Conservation (phyloP, 2,329 filamentous ascomycete genomes). For the Hypoxylon sp. region DNA sequence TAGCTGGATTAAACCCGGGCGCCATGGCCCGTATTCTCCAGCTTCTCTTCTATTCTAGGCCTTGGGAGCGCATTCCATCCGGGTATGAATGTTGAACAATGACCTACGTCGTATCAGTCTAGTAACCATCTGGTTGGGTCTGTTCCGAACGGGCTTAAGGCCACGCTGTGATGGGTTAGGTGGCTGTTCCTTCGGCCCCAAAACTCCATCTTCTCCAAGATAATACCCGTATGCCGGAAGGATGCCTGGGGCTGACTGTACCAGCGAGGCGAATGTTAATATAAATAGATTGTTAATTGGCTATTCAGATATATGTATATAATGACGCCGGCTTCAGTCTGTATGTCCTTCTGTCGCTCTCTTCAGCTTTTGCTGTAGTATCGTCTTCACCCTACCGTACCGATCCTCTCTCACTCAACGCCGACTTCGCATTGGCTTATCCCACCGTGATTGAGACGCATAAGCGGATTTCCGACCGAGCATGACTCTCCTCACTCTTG, state of each 20-base stretch:
- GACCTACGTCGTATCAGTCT: no score
- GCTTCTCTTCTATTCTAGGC: slow-evolving; percentile 3
- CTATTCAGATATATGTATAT: slow-evolving; percentile 25
- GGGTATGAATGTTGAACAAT: no score
- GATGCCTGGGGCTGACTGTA: not conserved
- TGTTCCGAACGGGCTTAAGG: no score
- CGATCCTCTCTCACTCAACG: not conserved
- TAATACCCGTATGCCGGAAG: slow-evolving; percentile 11
- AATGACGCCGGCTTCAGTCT: not conserved
- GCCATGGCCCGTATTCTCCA: slow-evolving; percentile 31
- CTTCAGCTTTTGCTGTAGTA: slow-evolving; percentile 10
- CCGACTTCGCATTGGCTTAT: not conserved
- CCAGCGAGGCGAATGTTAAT: not conserved
- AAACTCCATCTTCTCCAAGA: no score
- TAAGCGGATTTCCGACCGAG: not conserved
- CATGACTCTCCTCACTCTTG: slow-evolving; percentile 10
- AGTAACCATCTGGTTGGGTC: no score
- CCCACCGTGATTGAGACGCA: not conserved
- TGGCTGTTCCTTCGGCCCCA: not conserved
- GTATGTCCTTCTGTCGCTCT: not conserved
- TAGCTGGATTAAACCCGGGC: slow-evolving; percentile 19
- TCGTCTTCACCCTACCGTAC: slow-evolving; percentile 5
- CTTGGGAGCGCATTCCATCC: slow-evolving; percentile 10
- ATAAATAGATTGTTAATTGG: slow-evolving; percentile 9
- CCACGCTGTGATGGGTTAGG: slow-evolving; percentile 1